phyloP scores from a whole-genome alignment of 768 basidiomycete genomes.

The Leccinum ochraceum region DNA sequence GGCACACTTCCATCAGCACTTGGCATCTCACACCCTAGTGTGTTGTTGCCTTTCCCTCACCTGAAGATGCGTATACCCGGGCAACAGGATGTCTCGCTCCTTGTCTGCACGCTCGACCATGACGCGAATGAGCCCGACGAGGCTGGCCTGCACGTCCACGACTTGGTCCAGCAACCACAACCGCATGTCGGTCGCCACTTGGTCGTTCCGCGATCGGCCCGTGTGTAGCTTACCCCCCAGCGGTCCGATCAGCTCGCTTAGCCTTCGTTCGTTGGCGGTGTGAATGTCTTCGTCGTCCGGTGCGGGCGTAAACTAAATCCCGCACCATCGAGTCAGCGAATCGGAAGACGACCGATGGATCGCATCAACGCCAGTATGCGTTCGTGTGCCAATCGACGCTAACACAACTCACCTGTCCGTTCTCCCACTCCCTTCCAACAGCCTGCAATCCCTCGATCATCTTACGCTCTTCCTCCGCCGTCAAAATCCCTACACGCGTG shows the following conservation, averaged over 20 bases:
- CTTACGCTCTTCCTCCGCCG: conserved; percentile 67
- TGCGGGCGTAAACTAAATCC: conserved; percentile 64
- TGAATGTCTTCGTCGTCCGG: conserved; percentile 99
- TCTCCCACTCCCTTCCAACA: conserved; percentile 86
- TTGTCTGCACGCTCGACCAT: conserved; percentile 92
- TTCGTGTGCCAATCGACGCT: too few relatives aligned
- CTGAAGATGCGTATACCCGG: conserved; percentile 98
- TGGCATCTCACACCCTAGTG: neutral
- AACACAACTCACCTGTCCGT: conserved; percentile 52
- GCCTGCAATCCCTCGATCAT: conserved; percentile 72
- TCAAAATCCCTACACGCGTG: conserved; percentile 77
- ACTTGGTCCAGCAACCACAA: conserved; percentile 90
- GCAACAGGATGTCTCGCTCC: conserved; percentile 88
- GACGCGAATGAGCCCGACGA: conserved; percentile 81
- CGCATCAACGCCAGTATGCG: too few relatives aligned
- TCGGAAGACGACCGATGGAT: neutral
- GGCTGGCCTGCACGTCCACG: conserved; percentile 57
- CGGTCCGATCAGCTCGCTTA: conserved; percentile 91
- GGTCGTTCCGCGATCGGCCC: conserved; percentile 95
- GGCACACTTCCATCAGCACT: conserved; percentile 44
- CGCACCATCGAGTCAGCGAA: neutral
- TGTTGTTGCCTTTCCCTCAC: conserved; percentile 40
- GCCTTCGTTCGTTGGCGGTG: conserved; percentile 94
- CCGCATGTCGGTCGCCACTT: conserved; percentile 98
- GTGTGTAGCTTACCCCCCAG: conserved; percentile 97